Conservation (phyloP, 2,329 filamentous ascomycete species). For the Spiromastix sp. region DNA sequence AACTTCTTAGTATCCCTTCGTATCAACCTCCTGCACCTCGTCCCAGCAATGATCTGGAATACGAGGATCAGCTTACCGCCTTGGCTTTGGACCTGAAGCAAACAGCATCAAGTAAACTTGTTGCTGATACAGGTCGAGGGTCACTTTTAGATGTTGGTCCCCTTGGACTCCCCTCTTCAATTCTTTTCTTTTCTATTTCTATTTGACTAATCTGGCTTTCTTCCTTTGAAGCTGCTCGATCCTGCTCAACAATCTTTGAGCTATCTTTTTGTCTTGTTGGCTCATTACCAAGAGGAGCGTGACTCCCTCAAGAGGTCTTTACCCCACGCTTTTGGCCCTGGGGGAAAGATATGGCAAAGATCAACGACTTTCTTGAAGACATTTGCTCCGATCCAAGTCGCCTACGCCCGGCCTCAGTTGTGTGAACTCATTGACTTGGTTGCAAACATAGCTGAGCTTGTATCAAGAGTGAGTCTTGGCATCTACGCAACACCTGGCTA, state of each 20-base stretch:
- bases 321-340: conserved; percentile 32
- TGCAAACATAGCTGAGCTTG: conserved; percentile 22
- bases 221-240: conserved; percentile 31
- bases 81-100: neutral
- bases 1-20: neutral
- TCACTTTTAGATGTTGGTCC: conserved; percentile 1
- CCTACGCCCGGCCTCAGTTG: conserved; percentile 31
- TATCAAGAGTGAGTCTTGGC: conserved; percentile 22
- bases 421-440: conserved; percentile 25
- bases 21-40: neutral
- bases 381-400: conserved; percentile 39
- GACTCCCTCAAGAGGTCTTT: conserved; percentile 24
- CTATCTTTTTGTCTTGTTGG: conserved; percentile 46
- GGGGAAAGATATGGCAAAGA: conserved; percentile 39
- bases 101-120: conserved; percentile 1
- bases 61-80: conserved; percentile 1
- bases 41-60: neutral
- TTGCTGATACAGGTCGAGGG: conserved; percentile 1
- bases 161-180: neutral
- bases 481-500: neutral
- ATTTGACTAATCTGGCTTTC: too few relatives aligned
- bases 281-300: conserved; percentile 33
- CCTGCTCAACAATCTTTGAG: conserved; percentile 49
- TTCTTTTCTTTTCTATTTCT: neutral
- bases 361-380: conserved; percentile 42